Evolutionary conservation across 2,329 filamentous ascomycete genomes (phyloP).

Genomic region (Beauveria rudraprayagi): DNA sequence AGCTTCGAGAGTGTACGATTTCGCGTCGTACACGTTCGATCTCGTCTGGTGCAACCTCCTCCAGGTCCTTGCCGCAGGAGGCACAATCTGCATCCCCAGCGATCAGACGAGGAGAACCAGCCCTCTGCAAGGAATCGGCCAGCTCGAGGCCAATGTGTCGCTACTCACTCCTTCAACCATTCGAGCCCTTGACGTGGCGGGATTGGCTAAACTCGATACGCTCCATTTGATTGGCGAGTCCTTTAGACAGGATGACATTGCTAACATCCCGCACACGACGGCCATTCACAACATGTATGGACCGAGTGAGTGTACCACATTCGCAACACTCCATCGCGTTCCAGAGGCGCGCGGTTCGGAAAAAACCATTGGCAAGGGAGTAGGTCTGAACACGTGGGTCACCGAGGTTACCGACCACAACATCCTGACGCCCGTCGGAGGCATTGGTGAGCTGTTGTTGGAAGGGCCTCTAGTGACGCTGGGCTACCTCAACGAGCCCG

Average conservation of each 20-base stretch:
- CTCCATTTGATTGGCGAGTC: slow-evolving; percentile 4
- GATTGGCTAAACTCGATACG: not conserved
- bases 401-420: not conserved
- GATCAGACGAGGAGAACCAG: not conserved
- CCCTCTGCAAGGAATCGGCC: not conserved
- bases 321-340: not conserved
- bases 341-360: not conserved
- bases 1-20: slow-evolving; percentile 13
- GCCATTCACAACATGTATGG: slow-evolving; percentile 5
- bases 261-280: not conserved
- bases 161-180: not conserved
- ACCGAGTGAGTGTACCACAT: not conserved
- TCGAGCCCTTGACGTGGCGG: not conserved
- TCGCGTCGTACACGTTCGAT: slow-evolving; percentile 2
- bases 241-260: not conserved
- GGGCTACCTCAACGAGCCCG: slow-evolving; percentile 15
- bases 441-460: slow-evolving; percentile 16
- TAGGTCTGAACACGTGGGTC: not conserved
- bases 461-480: slow-evolving; percentile 16
- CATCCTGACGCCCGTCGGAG: slow-evolving; percentile 13
- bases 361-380: not conserved
- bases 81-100: slow-evolving; percentile 10
- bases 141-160: not conserved
- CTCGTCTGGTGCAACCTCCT: slow-evolving; percentile 18
- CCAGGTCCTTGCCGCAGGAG: slow-evolving; percentile 14